A percentile compares a stretch with the other conserved stretches of the same genome.
Conservation (phyloP, 176 grass and related monocot species). For the Poa annua region DNA sequence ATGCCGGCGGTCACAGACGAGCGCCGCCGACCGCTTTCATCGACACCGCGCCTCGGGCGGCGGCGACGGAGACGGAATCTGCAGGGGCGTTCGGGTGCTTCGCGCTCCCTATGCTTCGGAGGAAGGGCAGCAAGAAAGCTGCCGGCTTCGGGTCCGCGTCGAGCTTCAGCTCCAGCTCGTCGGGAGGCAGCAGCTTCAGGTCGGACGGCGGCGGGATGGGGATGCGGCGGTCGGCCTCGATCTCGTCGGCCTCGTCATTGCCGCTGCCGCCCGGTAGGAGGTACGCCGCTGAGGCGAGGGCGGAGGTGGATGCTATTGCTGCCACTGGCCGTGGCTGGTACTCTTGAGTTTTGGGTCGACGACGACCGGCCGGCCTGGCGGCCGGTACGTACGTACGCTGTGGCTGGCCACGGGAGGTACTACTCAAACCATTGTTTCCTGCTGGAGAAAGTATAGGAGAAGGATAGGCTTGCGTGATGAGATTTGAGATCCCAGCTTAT, state of each 20-base stretch:
- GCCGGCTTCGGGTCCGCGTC: not conserved
- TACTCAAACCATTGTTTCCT: not conserved
- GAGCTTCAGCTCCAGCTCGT: conserved; percentile 36
- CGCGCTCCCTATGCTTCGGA: conserved; percentile 44
- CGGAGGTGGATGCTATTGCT: conserved; percentile 41
- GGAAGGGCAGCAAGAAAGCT: conserved; percentile 42
- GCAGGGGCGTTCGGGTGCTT: conserved; percentile 47
- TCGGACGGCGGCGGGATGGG: conserved; percentile 31
- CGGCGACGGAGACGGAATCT: not conserved
- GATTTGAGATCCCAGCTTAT: conserved; percentile 32
- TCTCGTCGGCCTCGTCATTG: conserved; percentile 42
- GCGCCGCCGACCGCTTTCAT: conserved; percentile 45
- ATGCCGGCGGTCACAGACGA: not conserved
- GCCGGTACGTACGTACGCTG: not conserved
- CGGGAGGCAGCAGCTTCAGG: conserved; percentile 34
- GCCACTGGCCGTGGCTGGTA: conserved; percentile 49
- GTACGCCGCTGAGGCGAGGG: conserved; percentile 33
- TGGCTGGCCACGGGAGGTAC: not conserved
- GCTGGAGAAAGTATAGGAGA: not conserved
- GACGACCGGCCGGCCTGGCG: not conserved
- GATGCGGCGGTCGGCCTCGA: conserved; percentile 38
- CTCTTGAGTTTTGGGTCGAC: conserved; percentile 38
- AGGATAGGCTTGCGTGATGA: not conserved
- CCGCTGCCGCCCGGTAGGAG: conserved; percentile 41
- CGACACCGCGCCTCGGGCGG: conserved; percentile 36